These are phyloP conservation scores for Termitomyces sp. DNA, from an alignment of 768 basidiomycete genomes.

Conservation along the genomic window DNA sequence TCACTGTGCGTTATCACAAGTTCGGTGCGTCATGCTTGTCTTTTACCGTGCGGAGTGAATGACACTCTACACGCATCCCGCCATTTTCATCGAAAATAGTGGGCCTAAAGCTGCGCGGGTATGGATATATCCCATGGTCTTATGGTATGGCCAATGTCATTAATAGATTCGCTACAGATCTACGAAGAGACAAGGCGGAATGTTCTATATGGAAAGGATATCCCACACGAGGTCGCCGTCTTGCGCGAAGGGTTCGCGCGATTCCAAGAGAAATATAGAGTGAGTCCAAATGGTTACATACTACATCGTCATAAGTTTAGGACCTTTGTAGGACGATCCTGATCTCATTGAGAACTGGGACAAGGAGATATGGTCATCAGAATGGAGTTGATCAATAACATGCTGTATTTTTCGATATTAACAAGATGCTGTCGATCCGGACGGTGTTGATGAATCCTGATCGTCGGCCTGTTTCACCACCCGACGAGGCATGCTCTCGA, in stretches of 20 bases:
- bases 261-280: slow-evolving; percentile 72
- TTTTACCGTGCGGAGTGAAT: background rate
- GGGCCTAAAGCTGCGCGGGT: slow-evolving; percentile 80
- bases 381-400: slow-evolving; percentile 27
- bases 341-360: slow-evolving; percentile 77
- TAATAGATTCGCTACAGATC: slow-evolving; percentile 37
- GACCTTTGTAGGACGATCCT: slow-evolving; percentile 48
- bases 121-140: slow-evolving; percentile 17
- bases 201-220: slow-evolving; percentile 39
- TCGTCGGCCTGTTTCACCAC: slow-evolving; percentile 38
- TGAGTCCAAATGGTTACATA: slow-evolving; percentile 19
- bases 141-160: background rate
- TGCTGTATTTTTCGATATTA: background rate
- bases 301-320: background rate
- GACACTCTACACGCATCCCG: background rate
- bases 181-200: slow-evolving; percentile 63
- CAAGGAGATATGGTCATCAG: slow-evolving; percentile 55
- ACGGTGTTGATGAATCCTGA: slow-evolving; percentile 16
- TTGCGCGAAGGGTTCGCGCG: slow-evolving; percentile 69
- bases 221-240: slow-evolving; percentile 55
- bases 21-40: slow-evolving; percentile 48
- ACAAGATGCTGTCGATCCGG: background rate
- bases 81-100: slow-evolving; percentile 30
- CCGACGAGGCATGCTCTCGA: slow-evolving; percentile 60
- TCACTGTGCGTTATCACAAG: slow-evolving; percentile 77